phyloP scores from a whole-genome alignment of 164 flowering plant species.

The Cinnamomum micranthum region DNA sequence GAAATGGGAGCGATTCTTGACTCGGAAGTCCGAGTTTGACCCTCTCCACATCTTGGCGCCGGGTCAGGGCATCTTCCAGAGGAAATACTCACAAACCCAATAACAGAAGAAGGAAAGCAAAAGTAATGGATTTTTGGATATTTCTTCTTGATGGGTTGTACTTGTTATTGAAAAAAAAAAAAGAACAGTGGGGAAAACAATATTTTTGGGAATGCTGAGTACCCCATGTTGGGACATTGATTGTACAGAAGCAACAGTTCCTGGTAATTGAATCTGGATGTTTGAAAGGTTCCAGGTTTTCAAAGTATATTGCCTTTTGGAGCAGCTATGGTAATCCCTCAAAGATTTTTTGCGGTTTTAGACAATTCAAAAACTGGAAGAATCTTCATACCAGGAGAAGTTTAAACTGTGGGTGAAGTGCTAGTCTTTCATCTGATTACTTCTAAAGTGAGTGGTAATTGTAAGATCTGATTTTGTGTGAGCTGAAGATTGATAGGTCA shows the following conservation, averaged over 20 bases:
- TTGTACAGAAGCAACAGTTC: background rate
- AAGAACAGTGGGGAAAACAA: background rate
- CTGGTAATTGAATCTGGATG: too few relatives aligned
- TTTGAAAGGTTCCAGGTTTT: too few relatives aligned
- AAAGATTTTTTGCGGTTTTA: too few relatives aligned
- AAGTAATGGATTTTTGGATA: background rate
- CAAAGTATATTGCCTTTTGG: too few relatives aligned
- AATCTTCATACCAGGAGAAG: too few relatives aligned
- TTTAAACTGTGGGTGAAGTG: too few relatives aligned
- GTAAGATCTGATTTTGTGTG: too few relatives aligned
- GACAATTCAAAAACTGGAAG: too few relatives aligned
- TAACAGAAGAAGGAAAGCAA: background rate
- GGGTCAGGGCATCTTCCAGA: conserved; percentile 74
- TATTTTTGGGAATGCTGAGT: background rate
- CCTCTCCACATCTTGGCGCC: conserved; percentile 80
- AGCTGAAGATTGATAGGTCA: too few relatives aligned
- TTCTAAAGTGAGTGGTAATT: too few relatives aligned
- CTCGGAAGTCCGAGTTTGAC: conserved; percentile 64
- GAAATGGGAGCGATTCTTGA: conserved; percentile 55
- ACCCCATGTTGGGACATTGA: background rate
- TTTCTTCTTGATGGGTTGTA: background rate
- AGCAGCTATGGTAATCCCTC: too few relatives aligned
- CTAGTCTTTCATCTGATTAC: too few relatives aligned
- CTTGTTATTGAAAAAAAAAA: background rate
- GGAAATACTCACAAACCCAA: conserved; percentile 18